Evolutionary conservation across 345 rosid genomes (phyloP).

Genomic region (Melaleuca quinquenervia): DNA sequence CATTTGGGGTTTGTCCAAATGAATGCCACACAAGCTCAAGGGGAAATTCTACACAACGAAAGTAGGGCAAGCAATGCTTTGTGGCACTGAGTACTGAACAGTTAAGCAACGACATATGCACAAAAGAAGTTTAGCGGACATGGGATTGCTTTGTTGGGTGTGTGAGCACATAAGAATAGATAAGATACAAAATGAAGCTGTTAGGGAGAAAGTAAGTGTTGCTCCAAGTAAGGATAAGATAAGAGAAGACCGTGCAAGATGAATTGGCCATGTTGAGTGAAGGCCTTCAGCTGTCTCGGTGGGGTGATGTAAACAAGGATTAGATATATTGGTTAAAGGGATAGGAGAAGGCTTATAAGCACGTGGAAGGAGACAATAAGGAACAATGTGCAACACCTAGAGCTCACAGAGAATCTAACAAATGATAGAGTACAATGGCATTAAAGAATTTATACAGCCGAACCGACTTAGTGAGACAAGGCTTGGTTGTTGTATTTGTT

Average conservation of each 20-base stretch:
- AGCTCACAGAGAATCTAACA: neutral
- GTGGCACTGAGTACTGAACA: neutral
- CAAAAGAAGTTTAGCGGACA: neutral
- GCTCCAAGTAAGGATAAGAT: neutral
- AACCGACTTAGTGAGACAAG: neutral
- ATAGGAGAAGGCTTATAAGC: neutral
- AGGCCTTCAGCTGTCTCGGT: neutral
- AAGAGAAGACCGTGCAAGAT: neutral
- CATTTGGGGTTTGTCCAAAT: neutral
- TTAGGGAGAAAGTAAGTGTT: neutral
- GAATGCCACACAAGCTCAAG: neutral
- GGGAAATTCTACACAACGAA: neutral
- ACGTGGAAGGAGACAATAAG: neutral
- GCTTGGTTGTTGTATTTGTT: neutral
- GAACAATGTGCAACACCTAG: neutral
- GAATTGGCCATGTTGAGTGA: neutral
- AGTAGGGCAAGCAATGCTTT: neutral
- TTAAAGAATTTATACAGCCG: neutral
- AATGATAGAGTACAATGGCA: neutral
- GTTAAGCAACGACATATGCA: neutral
- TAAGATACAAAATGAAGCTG: neutral
- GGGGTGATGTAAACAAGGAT: neutral
- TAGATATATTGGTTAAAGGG: neutral
- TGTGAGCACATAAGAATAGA: neutral
- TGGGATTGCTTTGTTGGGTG: neutral